Evolutionary conservation across 1,139 yeast genomes (phyloP), one percentile per base, ranked within the genome.

Genomic region (Scheffersomyces cryptocercus): DNA sequence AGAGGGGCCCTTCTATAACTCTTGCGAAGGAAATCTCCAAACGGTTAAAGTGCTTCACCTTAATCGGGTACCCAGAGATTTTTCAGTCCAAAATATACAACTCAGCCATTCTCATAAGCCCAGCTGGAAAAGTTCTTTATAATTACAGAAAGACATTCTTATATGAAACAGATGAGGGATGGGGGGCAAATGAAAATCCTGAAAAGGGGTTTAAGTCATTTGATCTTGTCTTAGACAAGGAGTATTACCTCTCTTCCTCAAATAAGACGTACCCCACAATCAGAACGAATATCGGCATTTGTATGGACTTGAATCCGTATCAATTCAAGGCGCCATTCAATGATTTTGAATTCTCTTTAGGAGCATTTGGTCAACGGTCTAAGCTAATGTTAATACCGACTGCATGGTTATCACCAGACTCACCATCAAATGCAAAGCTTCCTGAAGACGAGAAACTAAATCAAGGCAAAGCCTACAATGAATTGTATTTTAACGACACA

Each of bases 251-350:
- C 46, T 36, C 42, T 35, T 15, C 42, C 4, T 32, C 46, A n/a
- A 36, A 15, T 7, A 45, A 41, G 26, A 28, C 38, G 4, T 50
- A 50, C 10, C 43, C 44, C 3, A 35, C 45, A 33, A 46, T 78
- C 33, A 63, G 62, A 10, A 67, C 85, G 0, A 77, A 82, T 36
- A 73, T 90, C 45, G 97, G 97, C 0, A 89, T 91, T n/a, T 91
- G 97, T 61, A 91, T 90, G 98, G 98, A 90, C 62, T 65, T 91
- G 50, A 90, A 88, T 60, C 97, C 97, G 0, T 86, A 88, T 61
- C 77, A 86, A 58, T 91, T 90, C 60, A 73, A 79, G 51, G 90
- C 96, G 1, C 90, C 95, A 1, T 89, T 88, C 64, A 73, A 77
- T 35, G 74, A 71, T 30, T 89, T 77, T 59, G 97, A 91, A 60